Evolutionary conservation across 176 grass and related monocot genomes (phyloP).

Genomic region (Puya raimondii): DNA sequence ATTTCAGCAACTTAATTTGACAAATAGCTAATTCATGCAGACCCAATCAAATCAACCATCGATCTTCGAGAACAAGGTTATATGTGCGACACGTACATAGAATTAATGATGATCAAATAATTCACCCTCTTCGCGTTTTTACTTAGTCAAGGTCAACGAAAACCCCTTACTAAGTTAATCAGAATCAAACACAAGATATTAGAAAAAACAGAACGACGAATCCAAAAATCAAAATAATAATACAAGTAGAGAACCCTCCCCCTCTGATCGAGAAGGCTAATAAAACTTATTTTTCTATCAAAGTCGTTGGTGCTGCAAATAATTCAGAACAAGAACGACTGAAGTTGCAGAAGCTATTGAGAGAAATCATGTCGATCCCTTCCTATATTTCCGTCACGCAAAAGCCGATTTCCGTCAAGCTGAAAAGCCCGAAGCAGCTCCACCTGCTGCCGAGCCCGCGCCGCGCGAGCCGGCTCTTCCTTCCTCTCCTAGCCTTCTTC

Average conservation of each 20-base stretch:
- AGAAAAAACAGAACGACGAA: no score
- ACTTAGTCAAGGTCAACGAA: no score
- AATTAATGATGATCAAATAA: no score
- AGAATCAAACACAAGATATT: no score
- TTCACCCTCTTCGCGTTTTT: no score
- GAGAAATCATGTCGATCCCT: not conserved
- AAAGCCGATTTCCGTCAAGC: conserved; percentile 19
- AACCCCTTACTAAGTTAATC: no score
- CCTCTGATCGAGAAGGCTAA: not conserved
- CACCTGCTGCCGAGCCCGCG: conserved; percentile 11
- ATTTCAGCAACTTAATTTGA: not conserved
- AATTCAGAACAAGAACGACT: no score
- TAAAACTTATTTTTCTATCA: not conserved
- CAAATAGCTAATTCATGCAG: not conserved
- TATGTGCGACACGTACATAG: not conserved
- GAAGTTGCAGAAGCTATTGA: no score
- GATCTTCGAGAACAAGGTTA: not conserved
- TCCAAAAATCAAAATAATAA: not conserved
- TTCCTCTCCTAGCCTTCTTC: conserved; percentile 29
- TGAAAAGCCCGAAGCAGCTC: conserved; percentile 11
- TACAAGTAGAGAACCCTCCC: not conserved
- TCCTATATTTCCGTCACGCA: conserved; percentile 27
- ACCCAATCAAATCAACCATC: not conserved
- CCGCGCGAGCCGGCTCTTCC: conserved; percentile 15
- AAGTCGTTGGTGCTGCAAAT: not conserved